These are phyloP conservation scores for Globisporangium perplexum DNA, from an alignment of 352 stramenopile species.

Conservation along the genomic window DNA sequence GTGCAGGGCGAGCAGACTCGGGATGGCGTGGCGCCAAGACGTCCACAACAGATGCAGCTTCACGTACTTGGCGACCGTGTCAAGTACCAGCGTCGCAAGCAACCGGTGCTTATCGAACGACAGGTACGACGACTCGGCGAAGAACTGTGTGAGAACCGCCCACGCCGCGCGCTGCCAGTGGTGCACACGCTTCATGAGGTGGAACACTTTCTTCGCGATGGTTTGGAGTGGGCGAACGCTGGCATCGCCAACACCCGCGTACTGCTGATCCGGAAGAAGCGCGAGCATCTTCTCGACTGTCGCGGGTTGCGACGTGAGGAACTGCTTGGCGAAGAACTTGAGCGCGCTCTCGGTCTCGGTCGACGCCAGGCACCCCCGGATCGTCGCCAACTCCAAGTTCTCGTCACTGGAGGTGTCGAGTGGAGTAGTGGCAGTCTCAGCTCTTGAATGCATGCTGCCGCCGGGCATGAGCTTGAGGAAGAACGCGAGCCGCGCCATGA, in stretches of 20 bases:
- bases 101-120: conserved; percentile 50
- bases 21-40: conserved; percentile 28
- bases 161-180: conserved; percentile 56
- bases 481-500: conserved; percentile 42
- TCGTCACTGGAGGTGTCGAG: not conserved
- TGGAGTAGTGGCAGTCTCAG: not conserved
- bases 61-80: conserved; percentile 45
- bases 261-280: conserved; percentile 21
- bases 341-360: conserved; percentile 11
- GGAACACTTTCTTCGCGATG: conserved; percentile 25
- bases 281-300: conserved; percentile 20
- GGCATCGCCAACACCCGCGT: conserved; percentile 11
- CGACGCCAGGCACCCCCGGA: conserved; percentile 3
- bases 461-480: conserved; percentile 13
- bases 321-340: conserved; percentile 38
- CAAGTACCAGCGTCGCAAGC: conserved; percentile 46
- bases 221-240: conserved; percentile 13
- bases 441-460: not conserved
- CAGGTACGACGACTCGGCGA: conserved; percentile 20
- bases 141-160: conserved; percentile 41
- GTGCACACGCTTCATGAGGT: conserved; percentile 60
- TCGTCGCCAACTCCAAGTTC: not conserved
- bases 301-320: conserved; percentile 18
- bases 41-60: conserved; percentile 61
- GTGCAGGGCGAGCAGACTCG: conserved; percentile 41